These are phyloP conservation scores for Stemphylium lycopersici DNA, from an alignment of 2,329 filamentous ascomycete species.

Conservation along the genomic window DNA sequence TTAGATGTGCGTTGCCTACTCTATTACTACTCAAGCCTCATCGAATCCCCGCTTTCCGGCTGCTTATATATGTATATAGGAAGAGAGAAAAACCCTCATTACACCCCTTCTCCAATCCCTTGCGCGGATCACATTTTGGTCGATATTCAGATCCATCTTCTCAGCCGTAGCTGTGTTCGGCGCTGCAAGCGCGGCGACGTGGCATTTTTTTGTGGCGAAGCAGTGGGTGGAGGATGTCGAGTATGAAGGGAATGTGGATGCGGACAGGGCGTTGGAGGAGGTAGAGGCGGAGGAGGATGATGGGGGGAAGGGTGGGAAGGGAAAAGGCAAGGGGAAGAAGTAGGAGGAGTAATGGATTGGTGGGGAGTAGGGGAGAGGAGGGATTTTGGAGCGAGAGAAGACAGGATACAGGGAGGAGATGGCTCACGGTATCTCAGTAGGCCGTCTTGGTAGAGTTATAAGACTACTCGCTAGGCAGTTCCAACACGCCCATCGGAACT, in stretches of 20 bases:
- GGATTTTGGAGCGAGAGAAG: no score
- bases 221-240: constrained; percentile 35
- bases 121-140: constrained; percentile 27
- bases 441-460: no score
- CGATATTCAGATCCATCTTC: constrained; percentile 21
- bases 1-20: constrained; percentile 49
- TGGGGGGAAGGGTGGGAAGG: constrained; percentile 5
- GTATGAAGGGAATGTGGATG: constrained; percentile 38
- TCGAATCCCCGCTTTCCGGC: no score
- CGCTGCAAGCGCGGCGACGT: constrained; percentile 11
- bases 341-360: no score
- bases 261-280: constrained; percentile 37
- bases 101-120: constrained; percentile 52
- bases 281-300: constrained; percentile 2
- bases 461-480: no score
- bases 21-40: no score
- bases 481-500: no score
- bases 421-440: no score
- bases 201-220: constrained; percentile 31
- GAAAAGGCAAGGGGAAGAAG: constrained; percentile 17
- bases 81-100: constrained; percentile 50
- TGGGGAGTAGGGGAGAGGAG: no score
- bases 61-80: constrained; percentile 5
- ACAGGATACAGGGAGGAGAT: no score
- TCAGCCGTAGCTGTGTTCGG: constrained; percentile 5